These are phyloP conservation scores for Nigrospora sphaerica DNA, from an alignment of 2,329 filamentous ascomycete genomes.

Conservation along the genomic window DNA sequence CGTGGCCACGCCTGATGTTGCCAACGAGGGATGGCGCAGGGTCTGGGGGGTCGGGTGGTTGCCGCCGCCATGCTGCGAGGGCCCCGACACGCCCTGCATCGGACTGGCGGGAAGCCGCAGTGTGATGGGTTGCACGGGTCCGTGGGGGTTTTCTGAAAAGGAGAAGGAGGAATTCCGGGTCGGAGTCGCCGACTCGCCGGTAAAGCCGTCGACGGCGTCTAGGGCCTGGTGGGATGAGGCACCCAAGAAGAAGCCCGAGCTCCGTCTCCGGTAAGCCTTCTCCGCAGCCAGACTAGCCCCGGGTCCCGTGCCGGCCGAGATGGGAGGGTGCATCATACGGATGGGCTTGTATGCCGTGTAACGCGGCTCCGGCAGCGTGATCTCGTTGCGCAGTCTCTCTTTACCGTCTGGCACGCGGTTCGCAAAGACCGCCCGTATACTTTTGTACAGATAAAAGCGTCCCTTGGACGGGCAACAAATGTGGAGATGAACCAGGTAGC, in stretches of 20 bases:
- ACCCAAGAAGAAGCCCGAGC: slow-evolving; percentile 40
- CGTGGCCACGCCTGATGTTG: no score
- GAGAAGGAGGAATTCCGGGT: no score
- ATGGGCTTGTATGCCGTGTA: slow-evolving; percentile 78
- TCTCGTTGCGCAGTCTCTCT: slow-evolving; percentile 84
- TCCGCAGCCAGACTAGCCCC: slow-evolving; percentile 49
- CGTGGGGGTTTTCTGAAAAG: no score
- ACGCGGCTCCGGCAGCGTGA: slow-evolving; percentile 79
- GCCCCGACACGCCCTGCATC: slow-evolving; percentile 4
- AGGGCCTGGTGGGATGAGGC: slow-evolving; percentile 19
- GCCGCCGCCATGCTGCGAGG: slow-evolving; percentile 7
- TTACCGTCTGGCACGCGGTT: slow-evolving; percentile 95
- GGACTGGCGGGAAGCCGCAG: not conserved
- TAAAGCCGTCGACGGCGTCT: slow-evolving; percentile 26
- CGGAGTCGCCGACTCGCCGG: slow-evolving; percentile 7
- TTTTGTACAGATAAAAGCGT: slow-evolving; percentile 85
- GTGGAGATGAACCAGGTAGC: slow-evolving; percentile 88
- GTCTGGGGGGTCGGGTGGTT: slow-evolving; percentile 1
- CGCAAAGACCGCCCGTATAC: slow-evolving; percentile 89
- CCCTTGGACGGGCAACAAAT: slow-evolving; percentile 83
- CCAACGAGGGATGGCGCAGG: not conserved
- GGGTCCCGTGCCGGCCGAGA: slow-evolving; percentile 27
- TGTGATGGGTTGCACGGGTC: no score
- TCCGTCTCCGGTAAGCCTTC: slow-evolving; percentile 51
- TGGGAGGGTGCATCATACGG: slow-evolving; percentile 38